Conservation (phyloP, 139 green algal species). For the Pedinophyceae sp. region DNA sequence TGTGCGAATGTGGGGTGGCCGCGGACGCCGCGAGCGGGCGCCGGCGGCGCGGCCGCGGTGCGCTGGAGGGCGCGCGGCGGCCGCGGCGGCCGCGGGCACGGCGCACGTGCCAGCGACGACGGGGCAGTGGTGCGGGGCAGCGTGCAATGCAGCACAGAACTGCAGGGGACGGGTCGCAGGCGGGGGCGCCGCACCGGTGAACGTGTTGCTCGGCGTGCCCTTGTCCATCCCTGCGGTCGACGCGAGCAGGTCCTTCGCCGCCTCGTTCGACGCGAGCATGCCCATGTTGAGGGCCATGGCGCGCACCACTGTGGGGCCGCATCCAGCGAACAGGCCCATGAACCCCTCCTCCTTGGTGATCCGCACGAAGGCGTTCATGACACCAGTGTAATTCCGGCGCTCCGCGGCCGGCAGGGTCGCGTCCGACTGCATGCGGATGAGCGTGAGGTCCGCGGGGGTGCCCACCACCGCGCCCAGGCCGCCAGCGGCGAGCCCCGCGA, state of each 20-base stretch:
- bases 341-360: conserved; percentile 72
- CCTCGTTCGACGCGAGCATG: conserved; percentile 96
- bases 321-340: conserved; percentile 73
- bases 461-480: conserved; percentile 85
- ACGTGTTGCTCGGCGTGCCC: conserved; percentile 12
- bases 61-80: no score
- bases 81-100: no score
- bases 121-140: no score
- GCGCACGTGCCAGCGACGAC: no score
- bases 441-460: conserved; percentile 85
- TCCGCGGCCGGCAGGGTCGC: conserved; percentile 9
- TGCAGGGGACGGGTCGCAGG: no score
- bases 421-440: conserved; percentile 88
- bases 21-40: no score
- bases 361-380: conserved; percentile 48
- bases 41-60: no score
- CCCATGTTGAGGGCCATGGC: conserved; percentile 99
- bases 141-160: no score
- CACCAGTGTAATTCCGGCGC: conserved; percentile 83
- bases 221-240: conserved; percentile 45
- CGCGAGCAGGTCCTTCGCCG: conserved; percentile 83
- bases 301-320: conserved; percentile 80
- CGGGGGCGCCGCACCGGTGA: no score
- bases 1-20: no score
- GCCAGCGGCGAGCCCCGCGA: conserved; percentile 72